Percentiles rank a stretch among this genome's conserved stretches.
Evolutionary conservation across 768 basidiomycete genomes (phyloP).

Genomic region (Pisolithus orientalis): DNA sequence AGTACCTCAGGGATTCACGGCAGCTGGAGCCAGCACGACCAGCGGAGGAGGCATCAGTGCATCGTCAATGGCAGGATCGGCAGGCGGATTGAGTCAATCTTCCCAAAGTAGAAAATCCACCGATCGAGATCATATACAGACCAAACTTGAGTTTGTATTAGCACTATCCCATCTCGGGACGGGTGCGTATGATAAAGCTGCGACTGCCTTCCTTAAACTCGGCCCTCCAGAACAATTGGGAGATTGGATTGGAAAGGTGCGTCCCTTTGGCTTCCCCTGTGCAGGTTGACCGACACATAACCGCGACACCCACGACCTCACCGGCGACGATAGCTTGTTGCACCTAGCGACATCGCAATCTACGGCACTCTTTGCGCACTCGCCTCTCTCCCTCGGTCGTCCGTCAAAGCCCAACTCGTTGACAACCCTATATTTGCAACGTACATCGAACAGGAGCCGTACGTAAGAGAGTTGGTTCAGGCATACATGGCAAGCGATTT

Average conservation of each 20-base stretch:
- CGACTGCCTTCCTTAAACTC: constrained; percentile 61
- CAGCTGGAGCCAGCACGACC: no score
- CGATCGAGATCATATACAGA: constrained; percentile 58
- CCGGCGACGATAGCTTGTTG: constrained; percentile 47
- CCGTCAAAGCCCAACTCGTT: constrained; percentile 61
- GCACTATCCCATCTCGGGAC: constrained; percentile 72
- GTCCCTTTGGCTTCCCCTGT: constrained; percentile 1
- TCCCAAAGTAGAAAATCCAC: constrained; percentile 40
- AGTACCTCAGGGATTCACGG: neutral
- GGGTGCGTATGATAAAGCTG: constrained; percentile 76
- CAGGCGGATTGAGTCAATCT: neutral
- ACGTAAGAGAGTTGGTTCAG: constrained; percentile 79
- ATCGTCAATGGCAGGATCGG: no score
- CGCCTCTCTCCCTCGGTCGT: constrained; percentile 62
- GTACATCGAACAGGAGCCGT: constrained; percentile 83
- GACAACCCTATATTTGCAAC: constrained; percentile 65
- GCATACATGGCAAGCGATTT: constrained; percentile 86
- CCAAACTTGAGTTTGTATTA: constrained; percentile 76
- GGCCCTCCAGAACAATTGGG: constrained; percentile 61
- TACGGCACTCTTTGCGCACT: constrained; percentile 83
- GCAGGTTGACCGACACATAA: neutral
- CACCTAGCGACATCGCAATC: constrained; percentile 79
- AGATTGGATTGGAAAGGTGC: constrained; percentile 72
- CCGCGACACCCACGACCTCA: neutral
- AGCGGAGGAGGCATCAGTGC: no score